Base-by-base conservation (phyloP, 2,329 filamentous ascomycete species). In the Alternaria conjuncta region DNA sequence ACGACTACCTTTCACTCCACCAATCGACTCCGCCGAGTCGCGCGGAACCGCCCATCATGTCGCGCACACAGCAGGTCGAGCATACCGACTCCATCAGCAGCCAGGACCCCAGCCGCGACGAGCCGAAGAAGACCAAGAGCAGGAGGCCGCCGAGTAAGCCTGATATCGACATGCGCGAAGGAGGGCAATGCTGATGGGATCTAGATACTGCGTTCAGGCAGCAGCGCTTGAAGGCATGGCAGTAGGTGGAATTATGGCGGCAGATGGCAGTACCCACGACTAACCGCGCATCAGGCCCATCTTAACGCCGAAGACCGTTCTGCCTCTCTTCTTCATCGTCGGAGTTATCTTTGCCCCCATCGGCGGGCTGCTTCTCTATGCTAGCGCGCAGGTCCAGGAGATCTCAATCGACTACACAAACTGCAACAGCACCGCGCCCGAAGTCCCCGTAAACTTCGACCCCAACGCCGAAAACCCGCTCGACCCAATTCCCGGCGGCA, bases 191-290 rank as follows among this genome's bases (percentile, higher is more conserved):
- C 72, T 79, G 67, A 79, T 55, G 23, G 47, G 20, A 26, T 18
- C 10, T 76, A 97, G 93, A 98, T 84, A 98, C 95, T 63, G 96
- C 96, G 11, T 99, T 98, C 80, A 89, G 96, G 74, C 96, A 99
- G 80, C 96, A 99, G 82, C 90, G 96, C 78, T 84, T 99, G 81
- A 97, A 98, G 84, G 96, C 96, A 84, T 99, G 96, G 96, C 96
- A 99, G 91, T 96, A 86, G 82, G 93, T 88, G 45, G 50, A 21
- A 32, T 28, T 15, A 53, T 11, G 20, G 11, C 43, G n/a, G 15
- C 0, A 20, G 43, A 23, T 20, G 36, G 28, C 18, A 20, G 21
- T 43, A 12, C 21, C 20, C 21, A 32, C 44, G 41, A 71, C 83
- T 85, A 75, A 86, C 80, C 71, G 66, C 68, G 54, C 69, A 67